phyloP scores from a whole-genome alignment of 2,329 filamentous ascomycete species.

The Albophoma yamanashiensis region DNA sequence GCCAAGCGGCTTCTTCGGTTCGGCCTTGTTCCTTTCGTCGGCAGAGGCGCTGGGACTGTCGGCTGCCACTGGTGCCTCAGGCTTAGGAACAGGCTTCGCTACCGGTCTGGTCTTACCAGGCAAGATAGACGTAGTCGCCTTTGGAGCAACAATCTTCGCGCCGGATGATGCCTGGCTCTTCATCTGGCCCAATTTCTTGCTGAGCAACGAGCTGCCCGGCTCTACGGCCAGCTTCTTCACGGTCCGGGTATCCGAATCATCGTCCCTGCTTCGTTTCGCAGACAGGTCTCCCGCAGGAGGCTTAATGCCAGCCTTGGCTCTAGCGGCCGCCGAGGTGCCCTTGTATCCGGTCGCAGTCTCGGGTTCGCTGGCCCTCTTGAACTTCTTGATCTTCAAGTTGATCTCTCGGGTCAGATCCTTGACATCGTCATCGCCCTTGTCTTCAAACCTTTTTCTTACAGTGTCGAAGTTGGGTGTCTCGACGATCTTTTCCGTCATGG shows the following conservation, averaged over 20 bases:
- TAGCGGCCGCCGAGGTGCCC: slow-evolving; percentile 27
- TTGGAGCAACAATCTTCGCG: slow-evolving; percentile 18
- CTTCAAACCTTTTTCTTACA: slow-evolving; percentile 51
- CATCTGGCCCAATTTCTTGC: slow-evolving; percentile 27
- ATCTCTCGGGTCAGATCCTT: slow-evolving; percentile 52
- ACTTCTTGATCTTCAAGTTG: slow-evolving; percentile 32
- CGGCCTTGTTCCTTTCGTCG: slow-evolving; percentile 21
- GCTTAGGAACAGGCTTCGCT: slow-evolving; percentile 29
- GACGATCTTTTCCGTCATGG: slow-evolving; percentile 49
- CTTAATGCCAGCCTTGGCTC: slow-evolving; percentile 23
- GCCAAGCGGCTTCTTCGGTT: slow-evolving; percentile 12
- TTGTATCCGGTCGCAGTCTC: slow-evolving; percentile 25
- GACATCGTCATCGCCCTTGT: slow-evolving; percentile 54
- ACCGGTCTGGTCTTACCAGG: slow-evolving; percentile 37
- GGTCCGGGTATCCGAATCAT: slow-evolving; percentile 26
- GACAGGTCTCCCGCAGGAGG: slow-evolving; percentile 15
- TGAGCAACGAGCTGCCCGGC: slow-evolving; percentile 23
- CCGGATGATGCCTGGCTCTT: slow-evolving; percentile 19
- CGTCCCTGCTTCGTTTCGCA: slow-evolving; percentile 27
- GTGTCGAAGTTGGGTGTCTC: slow-evolving; percentile 57
- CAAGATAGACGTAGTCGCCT: slow-evolving; percentile 24
- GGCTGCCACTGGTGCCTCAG: slow-evolving; percentile 14
- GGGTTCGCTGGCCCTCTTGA: slow-evolving; percentile 20
- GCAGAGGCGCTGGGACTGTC: slow-evolving; percentile 14
- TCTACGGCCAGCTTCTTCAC: slow-evolving; percentile 33